These are phyloP conservation scores for Erysimum cheiranthoides DNA, from an alignment of 345 rosid genomes.

Conservation along the genomic window DNA sequence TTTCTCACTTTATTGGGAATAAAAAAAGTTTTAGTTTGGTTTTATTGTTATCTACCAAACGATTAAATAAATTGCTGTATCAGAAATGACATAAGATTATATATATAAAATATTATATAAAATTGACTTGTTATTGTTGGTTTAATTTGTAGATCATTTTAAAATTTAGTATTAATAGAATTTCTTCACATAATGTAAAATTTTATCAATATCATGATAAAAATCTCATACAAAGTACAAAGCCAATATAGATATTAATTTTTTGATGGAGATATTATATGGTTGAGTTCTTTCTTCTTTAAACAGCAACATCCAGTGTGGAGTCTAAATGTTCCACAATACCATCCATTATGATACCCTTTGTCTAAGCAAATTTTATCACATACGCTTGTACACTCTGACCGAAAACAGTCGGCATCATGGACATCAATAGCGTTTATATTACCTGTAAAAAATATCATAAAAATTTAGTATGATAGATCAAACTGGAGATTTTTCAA, in stretches of 20 bases:
- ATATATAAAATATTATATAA: too few relatives aligned
- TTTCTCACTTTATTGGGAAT: neutral
- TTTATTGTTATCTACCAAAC: conserved; percentile 18
- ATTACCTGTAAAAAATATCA: neutral
- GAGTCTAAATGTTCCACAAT: neutral
- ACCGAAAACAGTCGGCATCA: neutral
- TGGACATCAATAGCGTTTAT: neutral
- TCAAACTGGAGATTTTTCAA: neutral
- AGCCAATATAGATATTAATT: neutral
- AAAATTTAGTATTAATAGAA: too few relatives aligned
- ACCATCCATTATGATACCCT: neutral
- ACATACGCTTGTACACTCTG: neutral
- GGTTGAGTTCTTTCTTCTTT: neutral
- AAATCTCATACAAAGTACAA: neutral
- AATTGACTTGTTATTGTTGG: neutral
- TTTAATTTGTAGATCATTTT: neutral
- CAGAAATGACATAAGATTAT: neutral
- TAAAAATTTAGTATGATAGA: neutral
- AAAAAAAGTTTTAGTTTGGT: conserved; percentile 7
- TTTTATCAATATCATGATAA: neutral
- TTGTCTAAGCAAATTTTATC: neutral
- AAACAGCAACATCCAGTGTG: neutral
- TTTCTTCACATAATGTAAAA: too few relatives aligned
- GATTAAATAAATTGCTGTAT: neutral
- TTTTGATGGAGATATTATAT: neutral